phyloP scores from a whole-genome alignment of 257 asterid species.

The Eustoma russellianum region DNA sequence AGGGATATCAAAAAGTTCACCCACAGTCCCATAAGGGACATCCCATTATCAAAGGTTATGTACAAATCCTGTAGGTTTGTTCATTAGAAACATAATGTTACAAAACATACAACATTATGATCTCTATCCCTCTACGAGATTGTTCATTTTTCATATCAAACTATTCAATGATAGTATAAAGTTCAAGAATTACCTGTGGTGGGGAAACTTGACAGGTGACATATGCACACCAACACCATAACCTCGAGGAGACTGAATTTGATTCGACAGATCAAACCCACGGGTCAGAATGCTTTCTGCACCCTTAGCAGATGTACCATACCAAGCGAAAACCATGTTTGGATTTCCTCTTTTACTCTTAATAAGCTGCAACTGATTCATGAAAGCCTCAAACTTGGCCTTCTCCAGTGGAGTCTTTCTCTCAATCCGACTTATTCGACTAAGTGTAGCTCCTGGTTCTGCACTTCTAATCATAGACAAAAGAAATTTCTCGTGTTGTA shows the following conservation, averaged over 20 bases:
- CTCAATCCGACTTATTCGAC: slow-evolving; percentile 37
- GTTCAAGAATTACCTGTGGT: slow-evolving; percentile 31
- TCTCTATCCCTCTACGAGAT: too few species aligned
- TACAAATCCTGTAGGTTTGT: too few species aligned
- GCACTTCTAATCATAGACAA: slow-evolving; percentile 19
- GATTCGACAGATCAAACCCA: slow-evolving; percentile 37
- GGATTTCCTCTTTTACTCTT: slow-evolving; percentile 42
- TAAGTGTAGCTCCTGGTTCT: slow-evolving; percentile 31
- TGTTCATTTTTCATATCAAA: too few species aligned
- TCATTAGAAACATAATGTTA: too few species aligned
- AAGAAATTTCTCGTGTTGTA: slow-evolving; percentile 25
- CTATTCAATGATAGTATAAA: not conserved
- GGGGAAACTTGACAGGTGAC: slow-evolving; percentile 32
- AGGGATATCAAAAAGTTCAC: not conserved
- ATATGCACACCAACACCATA: slow-evolving; percentile 45
- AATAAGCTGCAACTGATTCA: slow-evolving; percentile 32
- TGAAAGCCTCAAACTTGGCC: slow-evolving; percentile 38
- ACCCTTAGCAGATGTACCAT: slow-evolving; percentile 50
- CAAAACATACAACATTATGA: too few species aligned
- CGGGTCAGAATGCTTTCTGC: slow-evolving; percentile 43
- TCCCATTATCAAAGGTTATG: too few species aligned
- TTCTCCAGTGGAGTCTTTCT: slow-evolving; percentile 27
- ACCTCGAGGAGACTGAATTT: slow-evolving; percentile 16
- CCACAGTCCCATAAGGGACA: not conserved
- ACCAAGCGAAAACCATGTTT: slow-evolving; percentile 51